Base-by-base conservation (phyloP, 192 early-diverging fungal species). In the Lobosporangium transversale region DNA sequence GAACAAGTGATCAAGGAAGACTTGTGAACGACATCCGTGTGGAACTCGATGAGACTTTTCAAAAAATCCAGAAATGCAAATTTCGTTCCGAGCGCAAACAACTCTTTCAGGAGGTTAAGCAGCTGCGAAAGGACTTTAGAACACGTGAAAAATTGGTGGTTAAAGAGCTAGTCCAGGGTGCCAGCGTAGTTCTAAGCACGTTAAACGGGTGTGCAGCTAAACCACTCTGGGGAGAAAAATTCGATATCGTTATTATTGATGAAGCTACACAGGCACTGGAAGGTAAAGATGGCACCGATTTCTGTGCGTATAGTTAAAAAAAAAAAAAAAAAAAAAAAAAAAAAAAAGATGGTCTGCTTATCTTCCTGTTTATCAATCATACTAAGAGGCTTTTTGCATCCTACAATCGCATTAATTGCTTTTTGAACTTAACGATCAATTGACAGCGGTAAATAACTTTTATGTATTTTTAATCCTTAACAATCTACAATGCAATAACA, bases 201-300 rank as follows among this genome's bases (percentile, higher is more conserved):
- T 62, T 98, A 49, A 92, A 90, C 59, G 95, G 94, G n/a, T 83
- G 70, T 70, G 87, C 65, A 15, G 76, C 79, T 18, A 63, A 80
- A 18, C 84, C 61, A 17, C 68, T 94, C 23, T 57, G 79, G 45
- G 79, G 81, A 10, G 66, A 89, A 29, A 66, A 85, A 33, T 98
- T 95, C 76, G 95, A 96, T 68, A 87, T 90, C 0, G 90, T 94
- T 0, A 79, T 98, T 23, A 93, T 98, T 51, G 96, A 98, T 59
- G 96, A 98, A 73, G 93, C 92, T 0, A 90, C 91, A 4, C 96
- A 98, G 69, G 93, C 94, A 5, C 53, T 89, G 20, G 92, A 93
- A 70, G 86, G 82, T 79, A 75, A 57, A 30, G 51, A 12, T 2
- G 7, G 14, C 23, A 26, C 10, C 23, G 2, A 27, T 8, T 26